phyloP scores from a whole-genome alignment of 805 yeast species.

The Myxozyma nipponensis region DNA sequence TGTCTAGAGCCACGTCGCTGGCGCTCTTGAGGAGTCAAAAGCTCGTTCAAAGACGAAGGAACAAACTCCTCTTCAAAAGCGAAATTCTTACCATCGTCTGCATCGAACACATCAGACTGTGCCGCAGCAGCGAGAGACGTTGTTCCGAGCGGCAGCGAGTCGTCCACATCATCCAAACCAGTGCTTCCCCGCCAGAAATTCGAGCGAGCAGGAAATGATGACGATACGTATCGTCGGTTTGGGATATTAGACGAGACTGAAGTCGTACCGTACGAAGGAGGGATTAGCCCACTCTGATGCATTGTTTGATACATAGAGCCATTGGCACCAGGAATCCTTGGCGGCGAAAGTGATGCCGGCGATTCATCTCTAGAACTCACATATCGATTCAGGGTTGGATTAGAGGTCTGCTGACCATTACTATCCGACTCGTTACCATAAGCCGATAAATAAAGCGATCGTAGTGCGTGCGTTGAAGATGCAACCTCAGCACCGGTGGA shows the following conservation, averaged over 20 bases:
- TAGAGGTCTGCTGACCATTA: neutral
- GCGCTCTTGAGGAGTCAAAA: slow-evolving; percentile 76
- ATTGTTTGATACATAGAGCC: too few species aligned
- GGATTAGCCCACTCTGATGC: too few species aligned
- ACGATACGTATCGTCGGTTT: slow-evolving; percentile 19
- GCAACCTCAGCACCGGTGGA: neutral
- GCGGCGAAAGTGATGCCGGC: neutral
- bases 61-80: slow-evolving; percentile 70
- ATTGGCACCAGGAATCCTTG: neutral
- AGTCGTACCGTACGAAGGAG: too few species aligned
- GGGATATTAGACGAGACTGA: neutral
- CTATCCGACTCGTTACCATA: slow-evolving; percentile 13
- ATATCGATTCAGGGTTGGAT: neutral
- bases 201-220: slow-evolving; percentile 26
- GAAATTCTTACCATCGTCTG: slow-evolving; percentile 41
- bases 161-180: slow-evolving; percentile 1
- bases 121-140: slow-evolving; percentile 10
- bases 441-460: slow-evolving; percentile 27
- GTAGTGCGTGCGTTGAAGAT: slow-evolving; percentile 16
- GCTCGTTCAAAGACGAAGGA: slow-evolving; percentile 75
- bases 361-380: neutral
- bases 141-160: neutral
- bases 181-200: slow-evolving; percentile 20
- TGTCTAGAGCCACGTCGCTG: slow-evolving; percentile 61
- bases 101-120: slow-evolving; percentile 3